Percentiles rank a stretch among this genome's conserved stretches.
phyloP scores from a whole-genome alignment of 305 asterid genomes.

The Fraxinus dipetala region DNA sequence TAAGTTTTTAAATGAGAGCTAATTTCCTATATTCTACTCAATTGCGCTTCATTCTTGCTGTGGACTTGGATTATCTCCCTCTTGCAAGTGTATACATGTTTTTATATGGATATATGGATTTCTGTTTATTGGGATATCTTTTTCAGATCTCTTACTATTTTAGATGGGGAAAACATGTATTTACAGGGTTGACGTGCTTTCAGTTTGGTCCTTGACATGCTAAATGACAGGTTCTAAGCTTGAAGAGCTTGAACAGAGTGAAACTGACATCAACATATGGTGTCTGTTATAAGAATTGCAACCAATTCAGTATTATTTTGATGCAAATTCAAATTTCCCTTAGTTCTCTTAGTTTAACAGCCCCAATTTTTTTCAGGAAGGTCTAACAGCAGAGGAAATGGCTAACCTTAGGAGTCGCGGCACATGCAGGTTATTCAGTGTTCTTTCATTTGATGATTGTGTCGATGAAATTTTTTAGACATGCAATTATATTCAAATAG shows the following conservation, averaged over 20 bases:
- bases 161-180: not conserved
- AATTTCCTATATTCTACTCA: not conserved
- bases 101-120: not conserved
- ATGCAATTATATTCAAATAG: not conserved
- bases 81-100: not conserved
- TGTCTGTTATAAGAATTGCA: not conserved
- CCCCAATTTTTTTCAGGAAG: constrained; percentile 43
- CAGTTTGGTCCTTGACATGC: not conserved
- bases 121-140: not conserved
- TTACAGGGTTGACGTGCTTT: not conserved
- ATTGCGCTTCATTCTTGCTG: not conserved
- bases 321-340: not conserved
- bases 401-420: constrained; percentile 60
- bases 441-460: constrained; percentile 12
- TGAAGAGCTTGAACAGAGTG: not conserved
- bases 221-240: not conserved
- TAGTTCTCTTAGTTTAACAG: not conserved
- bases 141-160: not conserved
- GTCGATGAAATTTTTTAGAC: not conserved
- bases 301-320: not conserved
- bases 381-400: constrained; percentile 71
- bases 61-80: constrained; percentile 3
- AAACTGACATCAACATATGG: not conserved
- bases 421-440: constrained; percentile 49
- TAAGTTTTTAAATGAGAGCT: not conserved